Evolutionary conservation across 345 rosid species (phyloP).

Genomic region (Ricinus communis): DNA sequence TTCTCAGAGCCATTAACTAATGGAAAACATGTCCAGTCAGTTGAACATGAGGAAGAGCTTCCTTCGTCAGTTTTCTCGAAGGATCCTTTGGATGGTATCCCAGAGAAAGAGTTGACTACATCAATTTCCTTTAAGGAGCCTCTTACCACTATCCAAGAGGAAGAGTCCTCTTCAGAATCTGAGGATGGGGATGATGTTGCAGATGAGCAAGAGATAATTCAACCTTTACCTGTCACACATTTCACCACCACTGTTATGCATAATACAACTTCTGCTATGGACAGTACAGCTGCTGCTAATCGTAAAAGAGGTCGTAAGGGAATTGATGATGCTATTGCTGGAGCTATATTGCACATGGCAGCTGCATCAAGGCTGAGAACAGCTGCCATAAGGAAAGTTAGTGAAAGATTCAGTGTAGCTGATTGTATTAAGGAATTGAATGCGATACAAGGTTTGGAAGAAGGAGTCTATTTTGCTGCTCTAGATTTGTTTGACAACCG

Average conservation of each 20-base stretch:
- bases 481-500: constrained; percentile 47
- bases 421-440: constrained; percentile 52
- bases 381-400: constrained; percentile 32
- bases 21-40: constrained; percentile 28
- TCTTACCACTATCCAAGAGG: constrained; percentile 24
- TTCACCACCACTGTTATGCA: neutral
- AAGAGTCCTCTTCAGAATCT: constrained; percentile 33
- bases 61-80: constrained; percentile 9
- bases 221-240: constrained; percentile 20
- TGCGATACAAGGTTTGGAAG: constrained; percentile 32
- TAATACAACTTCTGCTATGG: constrained; percentile 8
- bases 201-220: constrained; percentile 18
- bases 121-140: constrained; percentile 17
- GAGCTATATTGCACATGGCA: constrained; percentile 55
- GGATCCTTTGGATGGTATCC: constrained; percentile 24
- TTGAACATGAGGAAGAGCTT: constrained; percentile 19
- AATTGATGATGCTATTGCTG: constrained; percentile 55
- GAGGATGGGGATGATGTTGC: constrained; percentile 37
- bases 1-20: constrained; percentile 39
- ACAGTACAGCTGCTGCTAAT: constrained; percentile 8
- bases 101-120: constrained; percentile 14
- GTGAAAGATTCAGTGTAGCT: constrained; percentile 40
- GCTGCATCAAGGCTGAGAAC: constrained; percentile 50
- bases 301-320: constrained; percentile 56
- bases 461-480: constrained; percentile 49